Percentiles rank a stretch among this genome's conserved stretches.
Conservation (phyloP, 1,139 yeast genomes). For the Yarrowia galli region DNA sequence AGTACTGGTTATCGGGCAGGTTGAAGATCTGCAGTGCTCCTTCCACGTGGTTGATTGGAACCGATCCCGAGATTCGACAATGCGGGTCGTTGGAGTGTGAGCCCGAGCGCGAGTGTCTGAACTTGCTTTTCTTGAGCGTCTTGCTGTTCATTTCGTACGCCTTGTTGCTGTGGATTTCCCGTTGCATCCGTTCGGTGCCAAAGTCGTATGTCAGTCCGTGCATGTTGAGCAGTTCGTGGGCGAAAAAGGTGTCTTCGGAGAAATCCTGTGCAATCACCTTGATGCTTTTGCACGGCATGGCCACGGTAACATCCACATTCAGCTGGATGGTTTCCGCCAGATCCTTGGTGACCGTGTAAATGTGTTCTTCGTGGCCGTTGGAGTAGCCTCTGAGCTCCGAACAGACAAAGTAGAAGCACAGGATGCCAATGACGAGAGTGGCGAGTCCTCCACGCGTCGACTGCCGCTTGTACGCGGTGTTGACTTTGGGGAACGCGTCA, state of each 20-base stretch:
- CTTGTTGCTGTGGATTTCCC: constrained; percentile 39
- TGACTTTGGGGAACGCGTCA: constrained; percentile 92
- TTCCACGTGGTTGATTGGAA: constrained; percentile 83
- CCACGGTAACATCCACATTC: constrained; percentile 80
- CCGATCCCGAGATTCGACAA: constrained; percentile 88
- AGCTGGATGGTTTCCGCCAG: constrained; percentile 67
- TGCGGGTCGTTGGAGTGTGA: constrained; percentile 51
- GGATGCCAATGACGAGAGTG: constrained; percentile 67
- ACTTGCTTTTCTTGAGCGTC: constrained; percentile 69
- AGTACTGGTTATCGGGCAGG: constrained; percentile 21
- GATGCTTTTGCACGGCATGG: constrained; percentile 81
- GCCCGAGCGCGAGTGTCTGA: constrained; percentile 55
- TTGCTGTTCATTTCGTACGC: constrained; percentile 42
- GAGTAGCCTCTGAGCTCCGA: constrained; percentile 85
- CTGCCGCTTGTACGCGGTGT: constrained; percentile 74
- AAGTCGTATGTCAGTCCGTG: constrained; percentile 42
- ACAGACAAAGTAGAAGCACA: constrained; percentile 75
- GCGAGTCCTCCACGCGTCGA: constrained; percentile 80
- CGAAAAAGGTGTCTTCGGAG: constrained; percentile 78
- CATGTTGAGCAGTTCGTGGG: constrained; percentile 71
- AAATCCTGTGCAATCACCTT: constrained; percentile 80
- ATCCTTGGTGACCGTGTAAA: constrained; percentile 69
- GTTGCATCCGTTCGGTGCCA: constrained; percentile 41
- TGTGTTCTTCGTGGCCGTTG: constrained; percentile 83
- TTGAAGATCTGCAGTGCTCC: constrained; percentile 84